Base-by-base conservation (phyloP, 768 basidiomycete genomes). In the Boletus sensibilis region DNA sequence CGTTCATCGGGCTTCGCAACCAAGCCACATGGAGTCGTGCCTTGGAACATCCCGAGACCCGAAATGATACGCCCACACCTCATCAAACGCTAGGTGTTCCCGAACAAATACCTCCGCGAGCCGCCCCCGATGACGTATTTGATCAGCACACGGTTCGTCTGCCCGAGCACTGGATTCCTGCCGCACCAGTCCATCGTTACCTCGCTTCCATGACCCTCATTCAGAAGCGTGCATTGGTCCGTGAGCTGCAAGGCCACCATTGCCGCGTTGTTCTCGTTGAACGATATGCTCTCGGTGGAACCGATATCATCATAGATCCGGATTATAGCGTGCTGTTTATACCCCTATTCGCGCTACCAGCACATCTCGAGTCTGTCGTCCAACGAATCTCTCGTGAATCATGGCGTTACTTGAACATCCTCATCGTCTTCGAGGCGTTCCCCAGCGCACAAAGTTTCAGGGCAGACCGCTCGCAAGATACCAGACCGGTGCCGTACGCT, bases 381-480 rank as follows among this genome's bases (percentile, higher is more conserved):
- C 66, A 73, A 13, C 68, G 64, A 5, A 72, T 93, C 31, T 73
- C 78, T 9, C 59, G 71, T 21, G 76, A 82, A 53, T 88, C 90
- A n/a, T 88, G 86, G 86, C 73, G 76, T 23, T 92, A 80, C 65
- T 62, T 66, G 10, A 70, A 72, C 27, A 52, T 92, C 4, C 74
- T 87, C 2, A 64, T 92, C 37, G 55, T 92, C 13, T 82, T 92
- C 51, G 88, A 88, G 62, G 87, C 82, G 4, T 90, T 85, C 59
- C 82, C 85, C 5, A 75, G 76, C 16, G 73, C 76, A 5, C 53
- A 76, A 78, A 67, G 29, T 74, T 73, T 58, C 69, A 65, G 59
- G 43, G 47, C 25, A 18, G 55, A 54, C 21, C 52, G 27, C 49
- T 52, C 47, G n/a, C 50, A 58, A 49, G 56, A 45, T 11, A n/a